Percentiles rank a stretch among this genome's conserved stretches.
phyloP scores from a whole-genome alignment of 2,329 filamentous ascomycete genomes.

The Metarhizium robertsii region DNA sequence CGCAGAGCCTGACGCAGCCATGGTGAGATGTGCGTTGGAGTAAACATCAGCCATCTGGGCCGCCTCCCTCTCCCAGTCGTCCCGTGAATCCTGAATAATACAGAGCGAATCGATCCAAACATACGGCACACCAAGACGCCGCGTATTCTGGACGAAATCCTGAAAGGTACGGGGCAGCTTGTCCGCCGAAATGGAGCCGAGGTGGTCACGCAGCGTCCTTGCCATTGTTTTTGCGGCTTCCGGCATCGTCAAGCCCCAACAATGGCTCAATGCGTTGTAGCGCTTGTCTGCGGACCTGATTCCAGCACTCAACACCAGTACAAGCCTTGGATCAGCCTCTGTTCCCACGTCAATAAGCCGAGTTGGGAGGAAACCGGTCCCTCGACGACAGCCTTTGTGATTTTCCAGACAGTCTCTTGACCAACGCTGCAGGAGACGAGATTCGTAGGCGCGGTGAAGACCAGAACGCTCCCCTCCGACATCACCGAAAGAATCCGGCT shows the following conservation, averaged over 20 bases:
- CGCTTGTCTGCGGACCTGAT: background rate
- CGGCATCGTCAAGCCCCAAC: background rate
- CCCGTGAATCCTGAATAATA: conserved; percentile 14
- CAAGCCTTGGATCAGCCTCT: background rate
- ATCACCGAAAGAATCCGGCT: background rate
- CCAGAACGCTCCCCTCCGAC: background rate
- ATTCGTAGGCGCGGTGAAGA: background rate
- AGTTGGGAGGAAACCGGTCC: background rate
- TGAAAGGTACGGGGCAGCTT: conserved; percentile 10
- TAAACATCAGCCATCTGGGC: conserved; percentile 12
- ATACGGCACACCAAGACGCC: conserved; percentile 10
- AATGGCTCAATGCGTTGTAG: background rate
- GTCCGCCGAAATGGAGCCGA: background rate
- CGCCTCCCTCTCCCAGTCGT: conserved; percentile 11
- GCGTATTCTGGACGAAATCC: conserved; percentile 11
- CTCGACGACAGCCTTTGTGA: background rate
- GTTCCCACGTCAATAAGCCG: background rate
- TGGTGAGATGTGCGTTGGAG: conserved; percentile 6
- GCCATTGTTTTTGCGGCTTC: background rate
- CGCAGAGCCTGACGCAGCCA: background rate
- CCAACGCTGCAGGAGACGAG: background rate
- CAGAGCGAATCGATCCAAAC: conserved; percentile 19
- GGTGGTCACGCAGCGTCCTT: background rate
- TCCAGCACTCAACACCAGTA: background rate
- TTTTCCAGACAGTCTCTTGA: background rate